A percentile compares a stretch with the other conserved stretches of the same genome.
Evolutionary conservation across 257 asterid genomes (phyloP).

Genomic region (Haberlea rhodopensis): DNA sequence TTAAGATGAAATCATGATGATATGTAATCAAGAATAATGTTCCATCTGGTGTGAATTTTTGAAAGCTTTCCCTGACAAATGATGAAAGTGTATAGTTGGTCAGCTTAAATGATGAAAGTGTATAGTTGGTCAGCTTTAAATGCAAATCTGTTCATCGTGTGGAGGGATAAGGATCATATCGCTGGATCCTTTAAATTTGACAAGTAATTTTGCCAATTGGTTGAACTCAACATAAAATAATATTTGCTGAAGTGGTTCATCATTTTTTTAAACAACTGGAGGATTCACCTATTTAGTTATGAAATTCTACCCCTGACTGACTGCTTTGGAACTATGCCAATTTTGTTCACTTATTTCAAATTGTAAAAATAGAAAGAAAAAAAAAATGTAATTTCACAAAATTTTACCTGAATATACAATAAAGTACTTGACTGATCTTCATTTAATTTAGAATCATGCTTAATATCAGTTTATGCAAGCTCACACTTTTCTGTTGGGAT

Average conservation of each 20-base stretch:
- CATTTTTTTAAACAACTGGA: background rate
- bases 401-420: background rate
- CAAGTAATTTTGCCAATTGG: background rate
- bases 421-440: background rate
- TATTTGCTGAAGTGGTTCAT: background rate
- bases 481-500: constrained; percentile 34
- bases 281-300: background rate
- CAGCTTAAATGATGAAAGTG: background rate
- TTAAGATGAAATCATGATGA: background rate
- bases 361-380: background rate
- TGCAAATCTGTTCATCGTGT: background rate
- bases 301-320: background rate
- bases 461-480: background rate
- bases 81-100: background rate
- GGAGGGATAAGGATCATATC: background rate
- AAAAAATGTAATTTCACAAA: background rate
- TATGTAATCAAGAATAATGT: background rate
- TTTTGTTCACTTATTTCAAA: background rate
- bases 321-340: background rate
- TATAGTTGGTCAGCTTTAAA: background rate
- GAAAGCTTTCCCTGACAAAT: background rate
- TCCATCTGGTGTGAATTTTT: background rate
- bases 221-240: background rate
- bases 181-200: background rate
- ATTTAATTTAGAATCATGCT: background rate